Percentiles rank a stretch among this genome's conserved stretches.
Evolutionary conservation across 2,329 filamentous ascomycete species (phyloP).

Genomic region (Calonectria pseudoturangicola): DNA sequence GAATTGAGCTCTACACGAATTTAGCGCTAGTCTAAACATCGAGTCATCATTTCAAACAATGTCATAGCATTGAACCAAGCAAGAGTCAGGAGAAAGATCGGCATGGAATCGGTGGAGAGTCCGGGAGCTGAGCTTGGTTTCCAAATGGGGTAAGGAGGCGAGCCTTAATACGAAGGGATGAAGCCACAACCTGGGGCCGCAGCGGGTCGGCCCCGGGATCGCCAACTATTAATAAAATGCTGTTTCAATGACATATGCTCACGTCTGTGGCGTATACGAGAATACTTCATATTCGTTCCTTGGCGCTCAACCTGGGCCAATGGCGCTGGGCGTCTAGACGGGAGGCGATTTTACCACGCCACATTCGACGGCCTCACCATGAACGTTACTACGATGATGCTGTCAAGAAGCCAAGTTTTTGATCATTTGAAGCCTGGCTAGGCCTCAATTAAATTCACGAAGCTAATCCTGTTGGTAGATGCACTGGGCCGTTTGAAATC

Average conservation of each 20-base stretch:
- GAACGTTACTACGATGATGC: not conserved
- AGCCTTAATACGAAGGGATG: constrained; percentile 1
- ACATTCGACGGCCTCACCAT: not conserved
- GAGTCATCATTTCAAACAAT: not conserved
- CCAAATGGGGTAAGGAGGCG: not conserved
- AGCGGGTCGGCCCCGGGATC: not conserved
- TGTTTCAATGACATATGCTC: not conserved
- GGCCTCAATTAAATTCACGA: not conserved
- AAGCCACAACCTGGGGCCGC: constrained; percentile 8
- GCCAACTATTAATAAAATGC: constrained; percentile 4
- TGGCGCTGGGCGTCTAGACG: not conserved
- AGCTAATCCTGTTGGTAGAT: not conserved
- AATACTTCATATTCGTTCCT: not conserved
- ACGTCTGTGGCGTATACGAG: not conserved
- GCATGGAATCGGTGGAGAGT: not conserved
- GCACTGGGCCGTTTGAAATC: not conserved
- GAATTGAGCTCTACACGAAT: not conserved
- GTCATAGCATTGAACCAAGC: not conserved
- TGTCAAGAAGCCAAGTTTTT: not conserved
- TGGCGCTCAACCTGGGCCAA: not conserved
- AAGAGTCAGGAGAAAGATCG: not conserved
- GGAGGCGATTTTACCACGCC: constrained; percentile 5
- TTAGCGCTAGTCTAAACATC: not conserved
- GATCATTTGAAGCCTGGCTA: not conserved
- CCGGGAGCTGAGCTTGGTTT: not conserved